Conservation (phyloP, 2,329 filamentous ascomycete genomes). For the Xylariaceae sp. region DNA sequence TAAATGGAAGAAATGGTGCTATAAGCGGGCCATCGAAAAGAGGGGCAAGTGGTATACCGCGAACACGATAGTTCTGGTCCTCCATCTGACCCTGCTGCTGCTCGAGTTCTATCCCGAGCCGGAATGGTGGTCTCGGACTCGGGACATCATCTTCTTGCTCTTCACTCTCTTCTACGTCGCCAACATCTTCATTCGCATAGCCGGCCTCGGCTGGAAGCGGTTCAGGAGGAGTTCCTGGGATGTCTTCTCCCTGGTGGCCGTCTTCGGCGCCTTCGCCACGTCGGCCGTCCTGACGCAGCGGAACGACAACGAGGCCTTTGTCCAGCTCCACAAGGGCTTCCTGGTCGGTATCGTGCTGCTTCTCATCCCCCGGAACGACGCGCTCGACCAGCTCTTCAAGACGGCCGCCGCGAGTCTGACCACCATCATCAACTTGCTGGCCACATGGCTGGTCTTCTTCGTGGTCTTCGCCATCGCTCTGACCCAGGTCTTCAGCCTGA, state of each 20-base stretch:
- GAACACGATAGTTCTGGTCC: constrained; percentile 71
- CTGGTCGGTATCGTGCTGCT: constrained; percentile 84
- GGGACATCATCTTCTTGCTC: constrained; percentile 71
- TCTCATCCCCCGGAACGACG: constrained; percentile 92
- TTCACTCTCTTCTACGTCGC: constrained; percentile 78
- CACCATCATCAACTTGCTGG: constrained; percentile 83
- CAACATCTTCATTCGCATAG: constrained; percentile 78
- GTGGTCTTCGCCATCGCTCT: constrained; percentile 93
- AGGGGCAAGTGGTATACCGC: constrained; percentile 84
- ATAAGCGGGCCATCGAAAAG: constrained; percentile 89
- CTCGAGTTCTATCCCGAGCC: constrained; percentile 80
- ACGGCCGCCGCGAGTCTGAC: constrained; percentile 91
- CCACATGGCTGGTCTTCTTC: constrained; percentile 97
- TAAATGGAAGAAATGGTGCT: constrained; percentile 88
- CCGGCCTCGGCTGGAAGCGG: constrained; percentile 85
- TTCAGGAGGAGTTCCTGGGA: constrained; percentile 96
- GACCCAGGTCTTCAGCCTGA: constrained; percentile 93
- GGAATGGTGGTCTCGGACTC: constrained; percentile 59
- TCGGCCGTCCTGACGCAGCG: constrained; percentile 68
- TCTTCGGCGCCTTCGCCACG: constrained; percentile 75
- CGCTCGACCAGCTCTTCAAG: constrained; percentile 96
- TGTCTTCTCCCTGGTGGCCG: constrained; percentile 74
- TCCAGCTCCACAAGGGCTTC: constrained; percentile 88
- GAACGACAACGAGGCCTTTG: constrained; percentile 55
- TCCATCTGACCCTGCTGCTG: constrained; percentile 79